phyloP scores from a whole-genome alignment of 1,139 yeast species.

The Lodderomyces oxycetoniae region DNA sequence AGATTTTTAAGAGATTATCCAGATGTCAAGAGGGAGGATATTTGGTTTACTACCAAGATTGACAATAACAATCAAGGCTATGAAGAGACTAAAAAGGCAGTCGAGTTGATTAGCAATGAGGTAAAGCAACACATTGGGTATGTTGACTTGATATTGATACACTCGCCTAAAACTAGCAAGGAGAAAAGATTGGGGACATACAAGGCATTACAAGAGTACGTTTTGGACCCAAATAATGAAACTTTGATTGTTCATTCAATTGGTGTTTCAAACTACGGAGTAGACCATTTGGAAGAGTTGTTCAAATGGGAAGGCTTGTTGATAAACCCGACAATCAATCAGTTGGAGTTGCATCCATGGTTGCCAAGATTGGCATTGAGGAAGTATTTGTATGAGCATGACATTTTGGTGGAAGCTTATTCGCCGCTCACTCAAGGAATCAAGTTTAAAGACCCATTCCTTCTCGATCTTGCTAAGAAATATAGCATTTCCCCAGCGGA shows the following conservation, averaged over 20 bases:
- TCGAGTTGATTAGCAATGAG: slow-evolving; percentile 31
- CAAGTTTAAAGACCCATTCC: slow-evolving; percentile 48
- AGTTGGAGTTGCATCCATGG: slow-evolving; percentile 47
- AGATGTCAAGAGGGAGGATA: slow-evolving; percentile 24
- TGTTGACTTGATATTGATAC: slow-evolving; percentile 42
- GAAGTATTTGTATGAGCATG: slow-evolving; percentile 31
- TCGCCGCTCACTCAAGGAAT: slow-evolving; percentile 65
- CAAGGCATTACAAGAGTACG: slow-evolving; percentile 38
- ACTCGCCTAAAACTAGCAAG: slow-evolving; percentile 29
- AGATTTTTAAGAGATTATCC: slow-evolving; percentile 42
- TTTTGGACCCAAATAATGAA: slow-evolving; percentile 24
- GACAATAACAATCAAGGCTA: slow-evolving; percentile 60
- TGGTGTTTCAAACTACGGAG: slow-evolving; percentile 43
- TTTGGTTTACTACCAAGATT: slow-evolving; percentile 53
- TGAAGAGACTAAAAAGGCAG: slow-evolving; percentile 50
- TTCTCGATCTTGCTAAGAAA: slow-evolving; percentile 27
- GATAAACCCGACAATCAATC: slow-evolving; percentile 40
- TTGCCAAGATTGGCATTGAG: slow-evolving; percentile 37
- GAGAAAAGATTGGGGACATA: slow-evolving; percentile 35
- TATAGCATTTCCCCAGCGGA: slow-evolving; percentile 23
- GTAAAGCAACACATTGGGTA: slow-evolving; percentile 37
- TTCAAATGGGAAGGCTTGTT: slow-evolving; percentile 30
- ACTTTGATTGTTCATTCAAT: slow-evolving; percentile 30
- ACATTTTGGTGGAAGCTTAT: slow-evolving; percentile 59
- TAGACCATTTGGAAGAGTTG: slow-evolving; percentile 33